phyloP scores from a whole-genome alignment of 2,329 filamentous ascomycete genomes.

The Aspergillus puulaauensis region DNA sequence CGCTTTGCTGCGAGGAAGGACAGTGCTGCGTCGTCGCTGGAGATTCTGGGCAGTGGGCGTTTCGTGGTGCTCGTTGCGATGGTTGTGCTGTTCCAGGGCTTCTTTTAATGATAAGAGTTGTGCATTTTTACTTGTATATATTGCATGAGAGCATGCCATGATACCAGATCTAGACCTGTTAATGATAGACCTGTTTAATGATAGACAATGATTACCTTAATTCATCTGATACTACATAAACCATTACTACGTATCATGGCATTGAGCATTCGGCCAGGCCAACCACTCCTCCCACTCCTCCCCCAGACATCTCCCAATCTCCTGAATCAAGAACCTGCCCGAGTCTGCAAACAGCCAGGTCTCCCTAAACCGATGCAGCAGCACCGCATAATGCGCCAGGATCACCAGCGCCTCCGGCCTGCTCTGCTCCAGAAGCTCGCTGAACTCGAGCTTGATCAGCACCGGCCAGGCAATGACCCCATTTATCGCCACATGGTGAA shows the following conservation, averaged over 20 bases:
- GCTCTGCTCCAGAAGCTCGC: constrained; percentile 26
- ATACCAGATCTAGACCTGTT: neutral
- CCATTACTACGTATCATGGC: no score
- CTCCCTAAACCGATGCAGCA: constrained; percentile 32
- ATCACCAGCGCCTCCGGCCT: constrained; percentile 37
- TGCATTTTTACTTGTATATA: neutral
- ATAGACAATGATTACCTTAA: neutral
- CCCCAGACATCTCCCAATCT: constrained; percentile 21
- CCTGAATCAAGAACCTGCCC: constrained; percentile 23
- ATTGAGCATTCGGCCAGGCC: neutral
- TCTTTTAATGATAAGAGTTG: neutral
- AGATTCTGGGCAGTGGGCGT: neutral
- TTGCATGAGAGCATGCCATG: neutral
- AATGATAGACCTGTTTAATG: neutral
- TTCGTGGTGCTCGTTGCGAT: neutral
- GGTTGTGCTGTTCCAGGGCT: neutral
- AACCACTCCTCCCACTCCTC: constrained; percentile 19
- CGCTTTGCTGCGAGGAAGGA: constrained; percentile 12
- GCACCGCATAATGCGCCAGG: constrained; percentile 36
- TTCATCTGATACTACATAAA: no score
- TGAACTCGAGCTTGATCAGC: constrained; percentile 18
- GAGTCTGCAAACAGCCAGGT: constrained; percentile 35
- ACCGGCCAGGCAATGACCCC: neutral
- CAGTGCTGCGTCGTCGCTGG: neutral
- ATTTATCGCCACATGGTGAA: neutral